Base-by-base conservation (phyloP, 2,329 filamentous ascomycete species). In the Neonectria neomacrospora region DNA sequence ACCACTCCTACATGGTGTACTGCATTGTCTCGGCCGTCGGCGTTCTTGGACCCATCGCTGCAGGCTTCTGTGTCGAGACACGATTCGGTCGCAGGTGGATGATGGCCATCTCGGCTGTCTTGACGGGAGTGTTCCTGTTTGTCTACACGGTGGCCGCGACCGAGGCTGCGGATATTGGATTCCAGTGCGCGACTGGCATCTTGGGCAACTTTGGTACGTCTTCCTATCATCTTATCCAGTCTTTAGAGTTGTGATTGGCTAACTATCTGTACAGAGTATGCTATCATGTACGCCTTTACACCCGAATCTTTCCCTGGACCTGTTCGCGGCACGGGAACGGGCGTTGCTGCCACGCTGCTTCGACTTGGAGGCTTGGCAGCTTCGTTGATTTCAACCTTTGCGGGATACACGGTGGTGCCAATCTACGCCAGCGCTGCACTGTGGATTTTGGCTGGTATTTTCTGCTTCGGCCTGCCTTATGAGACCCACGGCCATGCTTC, bases 241-340 rank as follows among this genome's bases (percentile, higher is more conserved):
- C 9, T n/a, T 26, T 4, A 20, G 7, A 3, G 10, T 32, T 5
- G 26, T 3, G 7, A n/a, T 3, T 44, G 10, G 32, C 51, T 59
- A 60, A 60, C 37, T 5, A 18, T 16, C 26, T 37, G 1, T 12
- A 22, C 44, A 70, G 68, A 70, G 41, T 70, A 69, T 26, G 67
- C 68, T 16, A 58, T 68, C 30, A 66, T 71, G 71, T 81, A 76
- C 58, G 79, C 78, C 0, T 82, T 79, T 67, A 87, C 85, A 0
- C 85, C 85, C 0, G 85, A 87, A 66, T 83, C 83, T 5, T 86
- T 87, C 75, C 84, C 84, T 0, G 83, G 81, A 2, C 82, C 83
- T 0, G 79, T 83, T 54, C 78, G 85, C 6, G 85, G 85, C 22
- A 85, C 85, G 0, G 85, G 83, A 6, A 83, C 82, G 2, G 84